Evolutionary conservation across 2,329 filamentous ascomycete species (phyloP), one percentile per base, ranked within the genome.

Genomic region (Penicillium sp.): DNA sequence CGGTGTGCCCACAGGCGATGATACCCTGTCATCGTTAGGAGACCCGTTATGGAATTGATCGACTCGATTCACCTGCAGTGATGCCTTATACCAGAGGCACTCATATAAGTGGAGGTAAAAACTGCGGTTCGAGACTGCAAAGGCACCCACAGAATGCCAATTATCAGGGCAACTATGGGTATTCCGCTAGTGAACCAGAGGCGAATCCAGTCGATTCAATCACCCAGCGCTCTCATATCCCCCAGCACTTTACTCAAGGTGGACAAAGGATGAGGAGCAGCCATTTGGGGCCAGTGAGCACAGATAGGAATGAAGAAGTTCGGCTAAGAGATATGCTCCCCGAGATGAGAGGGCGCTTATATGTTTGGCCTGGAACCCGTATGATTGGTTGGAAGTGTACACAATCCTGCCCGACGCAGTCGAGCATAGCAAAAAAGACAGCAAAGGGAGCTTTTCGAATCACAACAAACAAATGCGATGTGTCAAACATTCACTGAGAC

Each of bases 1-100:
- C 55, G 55, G 38, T 61, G 59, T n/a, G 59, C 53, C 59, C 55
- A 61, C 1, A 61, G 42, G 11, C 59, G 51, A 55, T 61, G 59
- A 28, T 61, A 61, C 14, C 59, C 59, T 58, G 22, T 37, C 6
- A 4, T 25, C 1, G 39, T 54, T n/a, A 54, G n/a, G 34, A 39
- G 10, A 14, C 25, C 37, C 0, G 25, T 20, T 34, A 10, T 42
- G 28, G 6, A 42, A 5, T 7, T 20, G 25, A 1, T 34, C 17
- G 10, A n/a, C n/a, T 22, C 25, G 2, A 39, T 45, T 45, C 7
- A 54, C 51, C 51, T 43, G 51, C 39, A 15, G 51, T 54, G 39
- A 54, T 37, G 41, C 51, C 51, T 54, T 7, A 54, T 45, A 0
- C 51, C 51, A 35, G 51, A 54, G 4, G 25, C 25, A 17, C 39